Evolutionary conservation across 2,329 filamentous ascomycete species (phyloP), one percentile per base, ranked within the genome.

Genomic region (Cadophora malorum): DNA sequence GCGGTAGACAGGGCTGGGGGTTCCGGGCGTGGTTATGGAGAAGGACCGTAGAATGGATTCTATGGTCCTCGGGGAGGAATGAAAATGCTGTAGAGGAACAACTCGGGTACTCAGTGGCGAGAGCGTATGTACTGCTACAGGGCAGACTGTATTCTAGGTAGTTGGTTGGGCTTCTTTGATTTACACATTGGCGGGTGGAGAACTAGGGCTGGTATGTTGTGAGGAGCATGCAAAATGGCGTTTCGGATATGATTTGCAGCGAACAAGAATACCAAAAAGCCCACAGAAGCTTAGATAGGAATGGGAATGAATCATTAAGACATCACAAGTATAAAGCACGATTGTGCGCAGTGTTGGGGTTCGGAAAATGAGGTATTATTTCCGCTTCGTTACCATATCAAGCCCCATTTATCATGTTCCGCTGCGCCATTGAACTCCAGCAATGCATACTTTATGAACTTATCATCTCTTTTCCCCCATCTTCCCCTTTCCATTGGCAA

Each of bases 1-100:
- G 74, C 71, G 77, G 68, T 78, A 77, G 66, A 67, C 14, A 23
- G 31, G 49, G 25, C 19, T 21, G 23, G 7, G 12, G 67, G 23
- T 52, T 45, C 47, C 41, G 28, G 9, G 16, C 38, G 41, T 23
- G 56, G 60, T 63, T 19, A 52, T 56, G 62, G 25, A 28, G 53
- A 7, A 71, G 47, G 53, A 65, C 58, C 41, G 21, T n/a, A 38
- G 45, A 6, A 41, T 5, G 25, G 9, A 49, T 49, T 49, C n/a
- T 49, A 49, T 14, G 49, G 28, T 38, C 4, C 10, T n/a, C 23
- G 14, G 9, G 35, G 47, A 49, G 45, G 45, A 21, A 49, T 49
- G 45, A 49, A 9, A 63, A 38, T 35, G 49, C n/a, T 41, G 31
- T 16, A 19, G 61, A 52, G 45, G 47, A 31, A 23, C 52, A 28